Evolutionary conservation across 2,329 filamentous ascomycete genomes (phyloP).

Genomic region (Xylaria multiplex): DNA sequence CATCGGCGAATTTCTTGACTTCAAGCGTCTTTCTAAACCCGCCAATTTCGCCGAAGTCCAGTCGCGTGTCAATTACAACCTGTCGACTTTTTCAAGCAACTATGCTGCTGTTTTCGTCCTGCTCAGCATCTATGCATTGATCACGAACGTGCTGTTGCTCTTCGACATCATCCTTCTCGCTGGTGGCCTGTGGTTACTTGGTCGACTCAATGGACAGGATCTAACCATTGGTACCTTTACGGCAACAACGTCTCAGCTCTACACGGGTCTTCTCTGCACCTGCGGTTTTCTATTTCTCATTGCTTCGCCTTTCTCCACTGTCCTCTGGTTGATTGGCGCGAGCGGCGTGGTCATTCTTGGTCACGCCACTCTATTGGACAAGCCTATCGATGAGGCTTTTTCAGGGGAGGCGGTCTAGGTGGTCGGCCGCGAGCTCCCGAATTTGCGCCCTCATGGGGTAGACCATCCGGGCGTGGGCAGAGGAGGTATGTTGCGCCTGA

Average conservation of each 20-base stretch:
- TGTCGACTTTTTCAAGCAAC: slow-evolving; percentile 98
- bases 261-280: slow-evolving; percentile 85
- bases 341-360: slow-evolving; percentile 93
- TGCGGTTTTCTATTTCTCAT: slow-evolving; percentile 86
- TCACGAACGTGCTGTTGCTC: slow-evolving; percentile 86
- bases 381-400: slow-evolving; percentile 99
- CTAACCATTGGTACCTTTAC: slow-evolving; percentile 84
- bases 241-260: slow-evolving; percentile 91
- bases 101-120: slow-evolving; percentile 94
- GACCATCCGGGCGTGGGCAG: slow-evolving; percentile 92
- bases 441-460: slow-evolving; percentile 96
- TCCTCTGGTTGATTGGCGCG: slow-evolving; percentile 96
- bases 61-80: slow-evolving; percentile 94
- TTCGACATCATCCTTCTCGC: slow-evolving; percentile 93
- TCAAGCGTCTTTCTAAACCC: slow-evolving; percentile 96
- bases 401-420: slow-evolving; percentile 99
- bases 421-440: slow-evolving; percentile 99
- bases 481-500: slow-evolving; percentile 68
- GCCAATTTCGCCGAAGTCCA: slow-evolving; percentile 90
- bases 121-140: slow-evolving; percentile 93
- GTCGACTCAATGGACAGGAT: slow-evolving; percentile 88
- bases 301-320: slow-evolving; percentile 83
- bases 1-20: slow-evolving; percentile 90
- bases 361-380: slow-evolving; percentile 95
- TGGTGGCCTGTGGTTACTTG: slow-evolving; percentile 89